Evolutionary conservation across 129 eudicot genomes (phyloP).

Genomic region (Chrysanthemum makinoi): DNA sequence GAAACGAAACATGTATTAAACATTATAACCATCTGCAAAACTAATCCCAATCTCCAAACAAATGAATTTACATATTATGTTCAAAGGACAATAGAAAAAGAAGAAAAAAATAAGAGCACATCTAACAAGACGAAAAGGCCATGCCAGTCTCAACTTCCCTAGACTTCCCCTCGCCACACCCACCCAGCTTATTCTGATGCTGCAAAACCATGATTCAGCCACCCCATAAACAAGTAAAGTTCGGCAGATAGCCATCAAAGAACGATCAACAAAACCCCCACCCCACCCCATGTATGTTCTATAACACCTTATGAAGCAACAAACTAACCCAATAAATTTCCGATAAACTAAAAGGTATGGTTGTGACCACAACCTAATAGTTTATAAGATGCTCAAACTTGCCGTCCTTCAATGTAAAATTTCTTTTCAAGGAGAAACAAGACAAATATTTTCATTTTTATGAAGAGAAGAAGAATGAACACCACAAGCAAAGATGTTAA

Average conservation of each 20-base stretch:
- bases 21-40: conserved; percentile 20
- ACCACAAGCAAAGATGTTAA: conserved; percentile 20
- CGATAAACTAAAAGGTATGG: no score
- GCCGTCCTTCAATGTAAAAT: no score
- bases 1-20: conserved; percentile 1
- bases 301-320: no score
- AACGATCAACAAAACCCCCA: no score
- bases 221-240: conserved; percentile 16
- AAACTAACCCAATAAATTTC: no score
- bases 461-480: conserved; percentile 26
- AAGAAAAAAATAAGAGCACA: conserved; percentile 12
- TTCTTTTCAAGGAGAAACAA: not conserved
- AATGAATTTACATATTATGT: conserved; percentile 24
- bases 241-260: not conserved
- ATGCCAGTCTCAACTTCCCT: conserved; percentile 18
- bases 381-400: no score
- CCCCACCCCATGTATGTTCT: no score
- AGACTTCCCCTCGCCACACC: conserved; percentile 1
- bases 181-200: conserved; percentile 9
- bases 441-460: conserved; percentile 30
- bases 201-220: conserved; percentile 20
- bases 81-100: conserved; percentile 4
- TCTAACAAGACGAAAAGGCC: conserved; percentile 21
- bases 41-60: conserved; percentile 17
- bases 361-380: no score